phyloP scores from a whole-genome alignment of 2,329 filamentous ascomycete species.

The Fusarium ambrosium region DNA sequence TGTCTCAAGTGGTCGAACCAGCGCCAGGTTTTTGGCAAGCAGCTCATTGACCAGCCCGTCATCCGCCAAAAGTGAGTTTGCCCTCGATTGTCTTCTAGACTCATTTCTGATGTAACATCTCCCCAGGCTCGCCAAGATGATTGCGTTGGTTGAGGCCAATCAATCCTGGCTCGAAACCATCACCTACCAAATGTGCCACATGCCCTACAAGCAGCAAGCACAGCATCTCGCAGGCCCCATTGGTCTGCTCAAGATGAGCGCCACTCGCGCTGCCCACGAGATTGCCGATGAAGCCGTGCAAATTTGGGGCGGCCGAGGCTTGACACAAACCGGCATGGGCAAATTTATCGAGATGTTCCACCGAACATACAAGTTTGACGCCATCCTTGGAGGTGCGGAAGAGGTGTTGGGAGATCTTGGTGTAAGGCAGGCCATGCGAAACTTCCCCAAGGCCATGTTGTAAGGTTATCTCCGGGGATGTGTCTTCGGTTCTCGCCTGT shows the following conservation, averaged over 20 bases:
- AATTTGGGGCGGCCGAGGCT: slow-evolving; percentile 85
- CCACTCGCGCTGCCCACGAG: slow-evolving; percentile 83
- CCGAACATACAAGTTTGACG: slow-evolving; percentile 85
- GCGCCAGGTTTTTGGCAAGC: slow-evolving; percentile 85
- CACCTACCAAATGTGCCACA: slow-evolving; percentile 89
- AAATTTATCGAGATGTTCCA: slow-evolving; percentile 87
- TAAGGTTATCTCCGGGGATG: slow-evolving; percentile 55
- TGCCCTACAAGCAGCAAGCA: slow-evolving; percentile 83
- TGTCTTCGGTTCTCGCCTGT: neutral
- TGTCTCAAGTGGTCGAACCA: slow-evolving; percentile 92
- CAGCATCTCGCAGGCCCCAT: slow-evolving; percentile 84
- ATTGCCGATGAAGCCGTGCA: slow-evolving; percentile 87
- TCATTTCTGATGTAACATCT: slow-evolving; percentile 6
- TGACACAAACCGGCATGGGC: slow-evolving; percentile 89
- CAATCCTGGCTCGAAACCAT: slow-evolving; percentile 89
- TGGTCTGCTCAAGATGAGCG: slow-evolving; percentile 83
- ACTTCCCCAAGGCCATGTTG: slow-evolving; percentile 87
- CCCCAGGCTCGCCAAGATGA: slow-evolving; percentile 83
- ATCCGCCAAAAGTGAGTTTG: slow-evolving; percentile 79
- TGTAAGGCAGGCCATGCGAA: slow-evolving; percentile 85
- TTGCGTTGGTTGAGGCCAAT: slow-evolving; percentile 83
- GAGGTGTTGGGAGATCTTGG: slow-evolving; percentile 86
- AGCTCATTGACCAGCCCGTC: slow-evolving; percentile 84
- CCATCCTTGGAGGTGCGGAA: slow-evolving; percentile 84
- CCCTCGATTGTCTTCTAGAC: neutral